Conservation (phyloP, 2,329 filamentous ascomycete species). For the Fusarium mundagurra region DNA sequence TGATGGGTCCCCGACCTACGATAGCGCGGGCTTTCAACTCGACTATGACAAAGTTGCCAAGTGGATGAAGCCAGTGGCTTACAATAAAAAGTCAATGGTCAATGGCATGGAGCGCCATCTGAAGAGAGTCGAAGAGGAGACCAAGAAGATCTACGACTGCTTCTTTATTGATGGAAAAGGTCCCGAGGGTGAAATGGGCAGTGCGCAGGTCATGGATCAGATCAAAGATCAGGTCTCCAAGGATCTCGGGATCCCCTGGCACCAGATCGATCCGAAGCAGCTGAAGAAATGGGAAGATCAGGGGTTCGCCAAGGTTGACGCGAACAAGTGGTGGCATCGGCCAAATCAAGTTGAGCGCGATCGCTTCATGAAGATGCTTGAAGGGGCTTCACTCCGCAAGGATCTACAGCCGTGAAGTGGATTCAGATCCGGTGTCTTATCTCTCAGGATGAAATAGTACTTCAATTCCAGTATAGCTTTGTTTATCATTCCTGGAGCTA, state of each 20-base stretch:
- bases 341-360: constrained; percentile 21
- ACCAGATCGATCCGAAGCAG: constrained; percentile 19
- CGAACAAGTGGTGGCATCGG: constrained; percentile 17
- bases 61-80: constrained; percentile 26
- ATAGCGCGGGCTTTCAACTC: constrained; percentile 26
- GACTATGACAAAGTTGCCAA: constrained; percentile 27
- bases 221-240: constrained; percentile 33
- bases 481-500: not conserved
- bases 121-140: not conserved
- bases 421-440: not conserved
- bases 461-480: not conserved
- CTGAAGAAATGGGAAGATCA: constrained; percentile 17
- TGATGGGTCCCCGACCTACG: constrained; percentile 26
- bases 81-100: constrained; percentile 14
- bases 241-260: constrained; percentile 21
- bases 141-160: not conserved
- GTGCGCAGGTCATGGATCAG: not conserved
- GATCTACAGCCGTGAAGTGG: not conserved
- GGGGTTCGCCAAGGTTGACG: constrained; percentile 13
- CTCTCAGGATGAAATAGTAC: not conserved
- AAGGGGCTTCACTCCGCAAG: not conserved
- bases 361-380: not conserved
- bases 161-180: constrained; percentile 23
- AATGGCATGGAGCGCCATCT: constrained; percentile 6
- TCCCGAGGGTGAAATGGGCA: not conserved